These are phyloP conservation scores for Metschnikowia vanudenii DNA, from an alignment of 805 yeast genomes.

Conservation along the genomic window DNA sequence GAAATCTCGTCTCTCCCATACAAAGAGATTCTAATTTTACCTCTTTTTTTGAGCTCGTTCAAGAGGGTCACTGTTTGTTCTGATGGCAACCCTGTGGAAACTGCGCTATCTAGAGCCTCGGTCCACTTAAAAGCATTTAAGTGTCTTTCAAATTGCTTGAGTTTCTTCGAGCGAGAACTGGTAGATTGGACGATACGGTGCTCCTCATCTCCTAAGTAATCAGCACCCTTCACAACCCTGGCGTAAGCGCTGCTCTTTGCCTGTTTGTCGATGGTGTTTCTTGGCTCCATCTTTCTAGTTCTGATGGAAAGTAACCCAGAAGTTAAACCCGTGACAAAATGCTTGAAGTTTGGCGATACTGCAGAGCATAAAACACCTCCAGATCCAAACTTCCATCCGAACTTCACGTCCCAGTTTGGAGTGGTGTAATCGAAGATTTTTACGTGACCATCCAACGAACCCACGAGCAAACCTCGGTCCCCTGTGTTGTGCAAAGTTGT, in stretches of 20 bases:
- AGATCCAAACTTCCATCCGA: constrained; percentile 93
- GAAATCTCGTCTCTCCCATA: constrained; percentile 81
- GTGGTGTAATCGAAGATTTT: constrained; percentile 83
- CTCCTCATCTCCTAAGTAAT: constrained; percentile 87
- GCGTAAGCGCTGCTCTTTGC: constrained; percentile 63
- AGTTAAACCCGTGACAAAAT: constrained; percentile 87
- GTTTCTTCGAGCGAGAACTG: constrained; percentile 52
- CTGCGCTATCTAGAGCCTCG: constrained; percentile 88
- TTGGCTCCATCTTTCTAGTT: constrained; percentile 73
- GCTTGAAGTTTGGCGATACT: constrained; percentile 79
- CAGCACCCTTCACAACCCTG: constrained; percentile 86
- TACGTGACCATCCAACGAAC: constrained; percentile 96
- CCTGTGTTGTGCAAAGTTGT: constrained; percentile 77
- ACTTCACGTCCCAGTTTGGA: constrained; percentile 79
- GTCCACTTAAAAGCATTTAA: constrained; percentile 88
- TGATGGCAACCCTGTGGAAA: constrained; percentile 71
- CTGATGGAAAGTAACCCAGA: constrained; percentile 87
- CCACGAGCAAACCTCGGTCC: constrained; percentile 81
- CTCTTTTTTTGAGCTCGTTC: constrained; percentile 82
- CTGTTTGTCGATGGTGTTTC: constrained; percentile 47
- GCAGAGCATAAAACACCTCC: constrained; percentile 90
- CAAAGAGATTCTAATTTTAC: constrained; percentile 81
- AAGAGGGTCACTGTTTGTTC: constrained; percentile 81
- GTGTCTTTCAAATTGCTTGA: constrained; percentile 79
- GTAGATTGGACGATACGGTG: constrained; percentile 65